Evolutionary conservation across 495 filamentous ascomycete genomes (phyloP), one percentile per base, ranked within the genome.

Genomic region (Terfezia boudieri): DNA sequence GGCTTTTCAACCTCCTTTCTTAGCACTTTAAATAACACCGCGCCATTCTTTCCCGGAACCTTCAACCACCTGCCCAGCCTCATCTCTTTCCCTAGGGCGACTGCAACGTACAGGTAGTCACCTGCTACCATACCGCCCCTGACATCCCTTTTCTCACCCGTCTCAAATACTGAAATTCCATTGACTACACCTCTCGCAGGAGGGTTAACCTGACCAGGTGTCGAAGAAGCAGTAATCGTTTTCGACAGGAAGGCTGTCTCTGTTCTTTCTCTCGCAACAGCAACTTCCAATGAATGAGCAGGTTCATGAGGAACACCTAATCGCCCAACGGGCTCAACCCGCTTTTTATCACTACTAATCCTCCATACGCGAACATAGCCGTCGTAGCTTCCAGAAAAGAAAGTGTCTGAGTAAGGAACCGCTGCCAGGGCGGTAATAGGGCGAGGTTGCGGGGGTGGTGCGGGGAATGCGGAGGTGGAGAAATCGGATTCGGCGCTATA

Each of bases 321-420:
- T 5, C 76, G 70, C 1, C 86, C 87, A 3, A 87, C 63, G 4
- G 74, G 66, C 60, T 86, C 77, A 36, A 98, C 75, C 51, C 74
- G 80, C 66, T 76, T 78, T 67, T 92, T 94, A 59, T 94, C 87
- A 20, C 82, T 74, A 38, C 80, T 82, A 46, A 95, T 71, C 55
- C 70, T 76, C 86, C 87, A 98, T n/a, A 78, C 81, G 32, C 88
- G 74, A 14, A 96, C 74, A 60, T 72, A 76, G 1, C 90, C 90
- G 68, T 98, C 90, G 86, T 88, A 96, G 65, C 84, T 92, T 14
- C 89, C 90, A 57, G 79, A 88, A 37, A 96, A 68, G 38, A 96
- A 74, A 35, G 94, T 68, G 61, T 98, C 86, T 9, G 84, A 86
- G 61, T 85, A 92, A 0, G 89, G 86, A 38, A 96, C 71, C 4